phyloP scores from a whole-genome alignment of 164 flowering plant species.

The Vitis cinerea region DNA sequence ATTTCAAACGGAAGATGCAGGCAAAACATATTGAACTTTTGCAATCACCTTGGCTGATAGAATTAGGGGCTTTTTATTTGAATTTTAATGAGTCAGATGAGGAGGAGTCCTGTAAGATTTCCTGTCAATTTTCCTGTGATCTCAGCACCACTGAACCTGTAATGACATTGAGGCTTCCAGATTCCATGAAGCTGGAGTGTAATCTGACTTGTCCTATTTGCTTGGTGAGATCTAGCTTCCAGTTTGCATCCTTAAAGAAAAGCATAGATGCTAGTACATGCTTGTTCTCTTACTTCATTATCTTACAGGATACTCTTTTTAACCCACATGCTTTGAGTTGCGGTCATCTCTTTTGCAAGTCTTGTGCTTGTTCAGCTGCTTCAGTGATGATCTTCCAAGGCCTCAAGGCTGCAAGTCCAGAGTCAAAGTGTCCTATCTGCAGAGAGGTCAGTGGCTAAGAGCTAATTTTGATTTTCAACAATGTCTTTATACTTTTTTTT shows the following conservation, averaged over 20 bases:
- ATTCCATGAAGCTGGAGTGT: conserved; percentile 62
- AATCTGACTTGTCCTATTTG: conserved; percentile 79
- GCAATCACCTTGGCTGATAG: conserved; percentile 92
- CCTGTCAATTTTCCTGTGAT: conserved; percentile 49
- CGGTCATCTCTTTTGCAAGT: conserved; percentile 52
- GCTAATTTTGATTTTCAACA: no score
- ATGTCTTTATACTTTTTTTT: no score
- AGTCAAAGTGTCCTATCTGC: conserved; percentile 5
- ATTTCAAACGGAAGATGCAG: conserved; percentile 61
- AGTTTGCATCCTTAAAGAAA: background rate
- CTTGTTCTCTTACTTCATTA: background rate
- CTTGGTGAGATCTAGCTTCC: conserved; percentile 52
- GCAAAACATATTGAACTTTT: conserved; percentile 77
- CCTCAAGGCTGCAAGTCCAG: conserved; percentile 2
- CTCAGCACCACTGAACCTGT: conserved; percentile 32
- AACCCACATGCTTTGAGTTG: conserved; percentile 88
- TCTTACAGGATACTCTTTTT: conserved; percentile 64
- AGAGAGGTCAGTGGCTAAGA: conserved; percentile 1
- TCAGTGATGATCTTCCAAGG: conserved; percentile 8
- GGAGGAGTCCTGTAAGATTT: conserved; percentile 26
- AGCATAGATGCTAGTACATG: background rate
- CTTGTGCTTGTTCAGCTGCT: conserved; percentile 9
- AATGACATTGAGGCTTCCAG: conserved; percentile 59
- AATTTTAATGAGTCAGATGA: conserved; percentile 42
- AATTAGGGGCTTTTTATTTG: conserved; percentile 75